Base-by-base conservation (phyloP, 305 asterid genomes). In the Striga hermonthica region DNA sequence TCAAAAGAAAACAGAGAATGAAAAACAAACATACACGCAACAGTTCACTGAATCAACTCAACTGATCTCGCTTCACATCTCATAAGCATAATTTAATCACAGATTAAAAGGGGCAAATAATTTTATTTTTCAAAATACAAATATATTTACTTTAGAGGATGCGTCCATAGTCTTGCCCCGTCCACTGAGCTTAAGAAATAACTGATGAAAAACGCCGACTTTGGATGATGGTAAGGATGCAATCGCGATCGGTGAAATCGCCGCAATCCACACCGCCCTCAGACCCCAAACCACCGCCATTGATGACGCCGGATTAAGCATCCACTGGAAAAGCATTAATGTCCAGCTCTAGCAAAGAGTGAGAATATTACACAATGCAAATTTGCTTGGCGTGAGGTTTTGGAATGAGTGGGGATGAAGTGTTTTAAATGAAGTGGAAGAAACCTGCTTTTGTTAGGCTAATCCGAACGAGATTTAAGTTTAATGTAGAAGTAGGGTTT, bases 131-230 rank as follows among this genome's bases (percentile, higher is more conserved):
- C 12, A 45, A 59, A 38, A 47, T 14, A 47, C 5, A 11, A 7
- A 62, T 14, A 10, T 13, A 67, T 95, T 83, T 61, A 89, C 95
- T 50, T 65, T 66, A 0, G 88, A 73, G 7, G 96, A 76, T 48
- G 84, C 71, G 36, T 81, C 86, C 81, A 81, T 56, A 35, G 75
- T 83, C 75, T 90, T 92, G 68, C 97, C 90, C n/a, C 95, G 85
- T 67, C 71, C 76, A 9, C 84, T 77, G 43, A 86, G 70, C 38
- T 68, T 76, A 31, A 75, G 31, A 57, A 86, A 11, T 7, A 90
- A 73, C 35, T 64, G 49, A 39, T 74, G 91, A 53, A 80, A 74
- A 9, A 75, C 54, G 34, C 43, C 31, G 68, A 82, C 45, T 70
- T 77, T 79, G 57, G 72, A 37, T 5, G 70, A 81, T 3, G 95